Conservation (phyloP, 164 flowering plant genomes). For the Aristolochia fimbriata region DNA sequence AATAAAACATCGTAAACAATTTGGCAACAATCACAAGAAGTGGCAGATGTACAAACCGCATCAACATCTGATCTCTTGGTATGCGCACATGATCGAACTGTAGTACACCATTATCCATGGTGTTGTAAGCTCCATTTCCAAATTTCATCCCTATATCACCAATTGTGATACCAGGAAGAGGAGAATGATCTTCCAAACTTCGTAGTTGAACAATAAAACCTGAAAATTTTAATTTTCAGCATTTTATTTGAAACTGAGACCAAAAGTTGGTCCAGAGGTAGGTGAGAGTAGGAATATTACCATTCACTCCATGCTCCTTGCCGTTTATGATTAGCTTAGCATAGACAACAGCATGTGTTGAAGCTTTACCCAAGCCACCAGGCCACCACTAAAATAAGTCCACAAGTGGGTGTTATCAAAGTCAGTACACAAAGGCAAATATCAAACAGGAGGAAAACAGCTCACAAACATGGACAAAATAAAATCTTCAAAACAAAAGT, state of each 20-base stretch:
- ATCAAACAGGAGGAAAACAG: not conserved
- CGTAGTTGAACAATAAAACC: constrained; percentile 94
- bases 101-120: constrained; percentile 92
- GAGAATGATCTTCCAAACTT: constrained; percentile 82
- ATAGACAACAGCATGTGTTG: constrained; percentile 89
- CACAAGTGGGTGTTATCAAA: not conserved
- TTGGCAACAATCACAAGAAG: not conserved
- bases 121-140: constrained; percentile 95
- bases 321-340: constrained; percentile 77
- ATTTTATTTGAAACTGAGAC: not conserved
- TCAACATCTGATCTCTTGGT: constrained; percentile 90
- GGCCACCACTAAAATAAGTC: constrained; percentile 86
- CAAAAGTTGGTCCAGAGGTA: not conserved
- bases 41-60: constrained; percentile 49
- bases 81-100: constrained; percentile 86
- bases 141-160: constrained; percentile 98
- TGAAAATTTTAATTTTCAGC: constrained; percentile 12
- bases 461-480: not conserved
- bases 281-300: constrained; percentile 23
- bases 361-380: constrained; percentile 91
- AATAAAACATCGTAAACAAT: not conserved
- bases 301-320: constrained; percentile 75
- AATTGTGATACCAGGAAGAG: constrained; percentile 85
- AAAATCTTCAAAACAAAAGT: not conserved
- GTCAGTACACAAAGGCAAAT: not conserved